Evolutionary conservation across 768 basidiomycete species (phyloP).

Genomic region (Kwoniella sp.): DNA sequence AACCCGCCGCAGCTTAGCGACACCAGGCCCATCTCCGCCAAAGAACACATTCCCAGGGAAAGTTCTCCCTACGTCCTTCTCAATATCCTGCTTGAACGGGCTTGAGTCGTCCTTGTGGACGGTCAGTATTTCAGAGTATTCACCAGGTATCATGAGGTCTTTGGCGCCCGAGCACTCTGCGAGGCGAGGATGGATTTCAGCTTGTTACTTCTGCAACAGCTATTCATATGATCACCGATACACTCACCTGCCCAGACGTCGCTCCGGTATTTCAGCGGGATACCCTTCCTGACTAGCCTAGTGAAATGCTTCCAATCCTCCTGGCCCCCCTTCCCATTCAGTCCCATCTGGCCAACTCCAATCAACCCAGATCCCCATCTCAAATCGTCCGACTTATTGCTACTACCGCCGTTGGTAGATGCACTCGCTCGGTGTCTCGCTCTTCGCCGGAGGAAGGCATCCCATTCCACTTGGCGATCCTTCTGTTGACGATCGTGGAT

Average conservation of each 20-base stretch:
- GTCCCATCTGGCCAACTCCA: conserved; percentile 84
- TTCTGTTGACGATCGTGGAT: conserved; percentile 79
- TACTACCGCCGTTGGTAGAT: background rate
- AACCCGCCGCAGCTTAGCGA: conserved; percentile 85
- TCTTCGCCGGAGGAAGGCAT: conserved; percentile 72
- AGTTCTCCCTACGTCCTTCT: conserved; percentile 85
- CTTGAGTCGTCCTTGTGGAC: conserved; percentile 53
- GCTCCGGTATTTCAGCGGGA: conserved; percentile 65
- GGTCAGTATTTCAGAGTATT: conserved; percentile 79
- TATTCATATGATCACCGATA: background rate
- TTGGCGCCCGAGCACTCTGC: conserved; percentile 89
- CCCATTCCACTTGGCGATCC: conserved; percentile 73
- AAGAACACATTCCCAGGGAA: conserved; percentile 95
- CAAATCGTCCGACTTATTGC: conserved; percentile 66
- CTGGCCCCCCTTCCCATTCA: conserved; percentile 62
- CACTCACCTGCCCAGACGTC: conserved; percentile 50
- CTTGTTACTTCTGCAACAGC: no score
- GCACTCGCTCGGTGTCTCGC: conserved; percentile 59
- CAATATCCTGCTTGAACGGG: conserved; percentile 70
- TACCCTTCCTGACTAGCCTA: conserved; percentile 71
- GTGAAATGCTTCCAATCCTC: conserved; percentile 80
- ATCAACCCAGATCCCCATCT: conserved; percentile 81
- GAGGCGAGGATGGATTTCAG: conserved; percentile 55
- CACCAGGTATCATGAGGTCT: conserved; percentile 87
- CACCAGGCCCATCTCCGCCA: conserved; percentile 95